Evolutionary conservation across 1,139 yeast genomes (phyloP).

Genomic region (Trichomonascaceae sp.): DNA sequence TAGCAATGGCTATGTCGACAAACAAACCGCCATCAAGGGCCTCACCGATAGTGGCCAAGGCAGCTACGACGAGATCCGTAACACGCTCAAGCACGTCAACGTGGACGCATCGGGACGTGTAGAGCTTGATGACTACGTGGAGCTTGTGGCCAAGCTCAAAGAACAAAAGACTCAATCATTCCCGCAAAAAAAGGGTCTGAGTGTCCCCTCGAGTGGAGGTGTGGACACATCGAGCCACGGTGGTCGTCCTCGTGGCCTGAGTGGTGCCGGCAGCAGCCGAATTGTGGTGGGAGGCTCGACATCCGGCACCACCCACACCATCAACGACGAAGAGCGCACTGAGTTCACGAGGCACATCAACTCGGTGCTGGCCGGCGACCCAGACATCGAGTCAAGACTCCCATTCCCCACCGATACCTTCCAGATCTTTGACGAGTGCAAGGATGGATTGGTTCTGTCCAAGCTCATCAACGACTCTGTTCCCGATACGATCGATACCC

Average conservation of each 20-base stretch:
- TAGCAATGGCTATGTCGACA: conserved; percentile 93
- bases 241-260: conserved; percentile 6
- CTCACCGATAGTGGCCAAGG: conserved; percentile 70
- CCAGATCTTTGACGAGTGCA: conserved; percentile 92
- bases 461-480: conserved; percentile 94
- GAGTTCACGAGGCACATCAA: conserved; percentile 96
- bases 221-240: conserved; percentile 10
- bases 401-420: conserved; percentile 93
- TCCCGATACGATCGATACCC: conserved; percentile 95
- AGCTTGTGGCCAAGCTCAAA: conserved; percentile 35
- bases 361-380: conserved; percentile 81
- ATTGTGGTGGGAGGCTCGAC: conserved; percentile 76
- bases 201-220: conserved; percentile 8
- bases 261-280: conserved; percentile 30
- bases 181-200: conserved; percentile 1
- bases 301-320: conserved; percentile 91
- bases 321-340: conserved; percentile 91
- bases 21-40: conserved; percentile 76
- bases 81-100: conserved; percentile 75
- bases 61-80: conserved; percentile 85
- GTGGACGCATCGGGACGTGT: conserved; percentile 97
- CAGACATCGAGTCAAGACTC: conserved; percentile 68
- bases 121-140: conserved; percentile 92
- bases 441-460: conserved; percentile 87
- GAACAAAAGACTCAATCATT: conserved; percentile 9